Base-by-base conservation (phyloP, 2,329 filamentous ascomycete genomes). In the Aspergillus sp. region DNA sequence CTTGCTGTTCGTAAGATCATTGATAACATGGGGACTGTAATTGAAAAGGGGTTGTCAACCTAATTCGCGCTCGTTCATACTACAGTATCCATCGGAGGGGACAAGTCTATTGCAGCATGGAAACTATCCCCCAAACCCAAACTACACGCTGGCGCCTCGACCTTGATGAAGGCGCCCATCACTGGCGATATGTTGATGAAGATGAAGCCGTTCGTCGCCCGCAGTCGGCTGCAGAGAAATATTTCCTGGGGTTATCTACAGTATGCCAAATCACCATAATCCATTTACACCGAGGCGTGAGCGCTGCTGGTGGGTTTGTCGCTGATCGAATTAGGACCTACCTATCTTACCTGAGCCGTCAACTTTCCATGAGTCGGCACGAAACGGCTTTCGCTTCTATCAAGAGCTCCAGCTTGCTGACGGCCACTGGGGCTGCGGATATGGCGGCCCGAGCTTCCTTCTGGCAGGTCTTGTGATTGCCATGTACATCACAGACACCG, bases 351-450 rank as follows among this genome's bases (percentile, higher is more conserved):
- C 35, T 13, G 16, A 38, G 14, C 11, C 35, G 35, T 17, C 14
- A 38, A 38, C 8, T 13, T 38, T 38, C 35, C 35, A 38, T 32
- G 47, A 44, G 11, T 26, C 47, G 2, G 47, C 32, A 11, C 24
- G 14, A 5, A 50, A 50, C 14, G 47, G 47, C 5, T 42, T 50
- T 20, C 40, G 36, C 8, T 50, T 44, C 40, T 50, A 43, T 32
- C 36, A 50, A 33, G 19, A 30, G 2, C 47, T 50, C 6, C 47
- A 50, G 47, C 47, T 50, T 11, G 9, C 16, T 2, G 17, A 41
- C 5, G 47, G 47, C 38, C 38, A 50, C 40, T 50, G 47, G 47
- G 47, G 38, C n/a, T 50, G 47, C 22, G 40, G 19, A 16, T 50
- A 50, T 9, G 35, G 35, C 9, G 35, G 35, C 16, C 35, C 35